Conservation (phyloP, 1,139 yeast genomes). For the Debaryomycetaceae sp. region DNA sequence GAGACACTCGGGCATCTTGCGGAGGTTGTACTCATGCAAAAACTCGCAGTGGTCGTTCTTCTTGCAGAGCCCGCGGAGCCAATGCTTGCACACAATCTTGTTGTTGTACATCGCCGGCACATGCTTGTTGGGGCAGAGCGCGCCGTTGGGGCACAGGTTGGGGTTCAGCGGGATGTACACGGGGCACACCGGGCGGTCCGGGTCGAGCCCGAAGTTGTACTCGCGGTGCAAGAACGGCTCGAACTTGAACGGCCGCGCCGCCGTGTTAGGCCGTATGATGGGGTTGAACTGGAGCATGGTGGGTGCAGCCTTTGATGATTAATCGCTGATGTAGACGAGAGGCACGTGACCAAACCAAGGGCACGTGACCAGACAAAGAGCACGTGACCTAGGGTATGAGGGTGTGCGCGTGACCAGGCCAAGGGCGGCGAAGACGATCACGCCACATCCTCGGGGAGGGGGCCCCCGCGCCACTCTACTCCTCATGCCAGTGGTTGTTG, state of each 20-base stretch:
- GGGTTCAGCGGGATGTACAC: constrained; percentile 58
- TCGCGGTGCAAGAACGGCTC: constrained; percentile 81
- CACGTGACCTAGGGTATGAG: too few relatives aligned
- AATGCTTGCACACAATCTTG: constrained; percentile 91
- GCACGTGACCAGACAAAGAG: too few relatives aligned
- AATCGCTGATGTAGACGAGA: too few relatives aligned
- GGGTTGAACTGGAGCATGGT: constrained; percentile 34
- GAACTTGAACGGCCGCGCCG: constrained; percentile 58
- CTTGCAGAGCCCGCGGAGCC: constrained; percentile 96
- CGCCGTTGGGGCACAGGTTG: constrained; percentile 75
- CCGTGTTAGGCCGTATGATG: constrained; percentile 40
- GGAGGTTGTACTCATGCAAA: constrained; percentile 86
- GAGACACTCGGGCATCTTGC: constrained; percentile 96
- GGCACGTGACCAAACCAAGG: too few relatives aligned
- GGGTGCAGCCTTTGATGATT: too few relatives aligned
- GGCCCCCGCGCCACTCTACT: too few relatives aligned
- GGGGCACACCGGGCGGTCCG: constrained; percentile 87
- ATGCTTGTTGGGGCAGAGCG: constrained; percentile 83
- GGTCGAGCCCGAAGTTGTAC: constrained; percentile 78
- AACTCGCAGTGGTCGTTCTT: constrained; percentile 97
- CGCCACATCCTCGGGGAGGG: too few relatives aligned
- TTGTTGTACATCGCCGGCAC: constrained; percentile 76
- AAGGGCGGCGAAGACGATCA: too few relatives aligned
- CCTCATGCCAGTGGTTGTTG: constrained; percentile 19
- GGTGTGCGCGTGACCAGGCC: too few relatives aligned